Conservation (phyloP, 129 eudicot species). For the Scalesia atractyloides region DNA sequence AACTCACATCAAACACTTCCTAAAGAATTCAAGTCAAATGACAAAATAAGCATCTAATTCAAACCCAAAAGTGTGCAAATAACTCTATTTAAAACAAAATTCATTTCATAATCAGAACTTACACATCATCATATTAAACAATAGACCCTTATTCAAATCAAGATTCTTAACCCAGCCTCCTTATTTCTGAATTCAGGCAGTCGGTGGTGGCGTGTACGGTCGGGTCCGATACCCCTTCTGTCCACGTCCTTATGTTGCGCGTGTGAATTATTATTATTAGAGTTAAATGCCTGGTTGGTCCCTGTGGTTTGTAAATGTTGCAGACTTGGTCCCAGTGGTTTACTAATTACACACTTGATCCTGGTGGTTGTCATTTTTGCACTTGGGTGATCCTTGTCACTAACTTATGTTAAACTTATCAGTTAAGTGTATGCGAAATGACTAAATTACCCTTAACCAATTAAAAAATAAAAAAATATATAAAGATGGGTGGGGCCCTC, state of each 20-base stretch:
- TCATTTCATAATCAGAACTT: neutral
- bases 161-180: neutral
- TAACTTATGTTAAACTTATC: no score
- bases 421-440: no score
- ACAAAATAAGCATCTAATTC: neutral
- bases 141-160: neutral
- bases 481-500: no score
- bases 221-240: slow-evolving; percentile 17
- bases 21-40: neutral
- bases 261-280: slow-evolving; percentile 26
- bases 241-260: slow-evolving; percentile 31
- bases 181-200: neutral
- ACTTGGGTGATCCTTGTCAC: no score
- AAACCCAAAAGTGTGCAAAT: neutral
- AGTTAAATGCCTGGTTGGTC: no score
- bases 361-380: no score
- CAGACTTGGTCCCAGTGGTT: no score
- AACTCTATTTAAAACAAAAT: neutral
- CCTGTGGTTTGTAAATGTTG: no score
- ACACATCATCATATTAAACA: neutral
- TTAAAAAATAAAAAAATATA: no score
- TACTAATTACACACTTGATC: no score
- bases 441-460: no score
- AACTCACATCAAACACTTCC: neutral
- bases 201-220: slow-evolving; percentile 25